These are phyloP conservation scores for Hypoxylon cercidicola DNA, from an alignment of 495 filamentous ascomycete species.

Conservation along the genomic window DNA sequence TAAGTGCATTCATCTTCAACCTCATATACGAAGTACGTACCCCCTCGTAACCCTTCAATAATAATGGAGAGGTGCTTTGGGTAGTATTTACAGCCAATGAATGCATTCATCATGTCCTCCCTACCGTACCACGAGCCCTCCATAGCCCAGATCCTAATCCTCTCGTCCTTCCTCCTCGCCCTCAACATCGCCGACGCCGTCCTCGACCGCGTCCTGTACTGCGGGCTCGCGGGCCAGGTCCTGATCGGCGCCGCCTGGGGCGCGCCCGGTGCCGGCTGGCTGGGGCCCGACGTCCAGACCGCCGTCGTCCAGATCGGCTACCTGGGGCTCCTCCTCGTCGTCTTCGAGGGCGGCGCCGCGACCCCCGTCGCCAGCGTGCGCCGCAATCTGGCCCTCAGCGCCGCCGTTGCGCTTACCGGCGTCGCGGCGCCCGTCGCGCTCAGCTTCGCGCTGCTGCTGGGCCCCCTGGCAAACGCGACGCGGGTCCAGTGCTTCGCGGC, in stretches of 20 bases:
- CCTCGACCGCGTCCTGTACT: slow-evolving; percentile 72
- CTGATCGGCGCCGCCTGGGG: slow-evolving; percentile 78
- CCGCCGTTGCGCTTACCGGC: slow-evolving; percentile 70
- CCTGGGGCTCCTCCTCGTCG: too few species aligned
- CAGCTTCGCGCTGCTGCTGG: slow-evolving; percentile 69
- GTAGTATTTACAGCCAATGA: background rate
- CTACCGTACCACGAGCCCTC: slow-evolving; percentile 70
- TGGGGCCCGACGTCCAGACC: too few species aligned
- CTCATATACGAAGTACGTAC: too few species aligned
- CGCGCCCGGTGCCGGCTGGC: slow-evolving; percentile 61
- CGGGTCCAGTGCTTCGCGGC: slow-evolving; percentile 75
- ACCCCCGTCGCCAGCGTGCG: too few species aligned
- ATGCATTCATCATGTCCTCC: slow-evolving; percentile 28
- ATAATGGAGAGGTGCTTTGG: too few species aligned
- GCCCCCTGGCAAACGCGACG: slow-evolving; percentile 48
- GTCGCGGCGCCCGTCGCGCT: slow-evolving; percentile 73
- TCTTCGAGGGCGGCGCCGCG: too few species aligned
- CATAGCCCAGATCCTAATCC: slow-evolving; percentile 67
- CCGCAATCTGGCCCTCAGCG: slow-evolving; percentile 68
- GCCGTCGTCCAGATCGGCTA: too few species aligned
- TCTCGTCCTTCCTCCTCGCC: slow-evolving; percentile 71
- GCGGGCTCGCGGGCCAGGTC: slow-evolving; percentile 79
- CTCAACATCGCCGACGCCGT: slow-evolving; percentile 68
- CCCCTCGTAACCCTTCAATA: too few species aligned
- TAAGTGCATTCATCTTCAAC: too few species aligned